Evolutionary conservation across 768 basidiomycete genomes (phyloP), one percentile per base, ranked within the genome.

Genomic region (Dentipellis fragilis): DNA sequence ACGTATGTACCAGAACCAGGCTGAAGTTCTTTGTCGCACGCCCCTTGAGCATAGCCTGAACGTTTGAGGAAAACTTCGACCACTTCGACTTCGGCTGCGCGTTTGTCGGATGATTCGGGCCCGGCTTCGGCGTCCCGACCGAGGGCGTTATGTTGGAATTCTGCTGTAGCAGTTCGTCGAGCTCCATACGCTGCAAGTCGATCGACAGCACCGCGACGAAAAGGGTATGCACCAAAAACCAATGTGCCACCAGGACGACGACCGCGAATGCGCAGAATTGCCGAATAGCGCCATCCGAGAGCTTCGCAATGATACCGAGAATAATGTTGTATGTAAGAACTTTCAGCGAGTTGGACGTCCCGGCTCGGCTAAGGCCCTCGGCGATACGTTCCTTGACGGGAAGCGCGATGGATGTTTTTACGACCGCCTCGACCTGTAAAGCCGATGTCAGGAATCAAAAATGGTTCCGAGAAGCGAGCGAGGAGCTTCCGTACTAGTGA

Each of bases 181-280:
- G 76, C 87, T 93, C 95, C 22, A 99, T 71, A 48, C 95, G 83
- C 62, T 96, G 93, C 48, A 97, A 84, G 72, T 99, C 95, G 62
- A 99, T 96, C 0, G 92, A 93, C 21, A 99, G 73, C 23, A 96
- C 93, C 7, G 94, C 89, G 60, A 94, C 76, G 71, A 95, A 97
- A 72, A 97, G 95, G 0, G 93, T 96, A 65, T 96, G 91, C 14
- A 95, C 87, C 58, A 98, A 78, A 72, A 94, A 95, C 93, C 93
- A 98, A 67, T 98, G 94, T 14, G 93, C 93, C 34, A 97, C 87
- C 19, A 97, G 78, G 10, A 97, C 92, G 21, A 97, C 92, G 46
- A 93, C 85, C 0, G 93, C 92, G 66, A 98, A 97, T 3, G 84
- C 77, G 68, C 93, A 95, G 65, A 97, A 95, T 63, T 97, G 92